These are phyloP conservation scores for Heterobasidion occidentale DNA, from an alignment of 1,284 basidiomycete species.

Conservation along the genomic window DNA sequence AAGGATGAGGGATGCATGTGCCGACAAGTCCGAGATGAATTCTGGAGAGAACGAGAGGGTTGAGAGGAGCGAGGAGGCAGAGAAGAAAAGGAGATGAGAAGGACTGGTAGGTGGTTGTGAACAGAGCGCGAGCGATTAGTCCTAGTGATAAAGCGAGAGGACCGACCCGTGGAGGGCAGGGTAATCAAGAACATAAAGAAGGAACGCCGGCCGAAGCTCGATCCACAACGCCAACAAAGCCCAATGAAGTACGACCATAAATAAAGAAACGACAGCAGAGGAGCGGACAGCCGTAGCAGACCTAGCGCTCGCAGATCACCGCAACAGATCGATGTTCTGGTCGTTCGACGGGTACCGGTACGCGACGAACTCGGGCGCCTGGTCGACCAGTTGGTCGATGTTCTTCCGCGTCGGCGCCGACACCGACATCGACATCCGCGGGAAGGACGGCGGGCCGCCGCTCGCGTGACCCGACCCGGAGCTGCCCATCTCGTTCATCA, in stretches of 20 bases:
- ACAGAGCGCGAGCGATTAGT: neutral
- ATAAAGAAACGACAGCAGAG: neutral
- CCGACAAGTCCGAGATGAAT: neutral
- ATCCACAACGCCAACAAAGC: neutral
- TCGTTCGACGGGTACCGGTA: conserved; percentile 77
- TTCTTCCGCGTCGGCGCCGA: conserved; percentile 49
- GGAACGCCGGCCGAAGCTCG: neutral
- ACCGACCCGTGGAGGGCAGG: no score
- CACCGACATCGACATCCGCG: conserved; percentile 49
- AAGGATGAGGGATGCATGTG: neutral
- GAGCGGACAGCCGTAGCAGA: neutral
- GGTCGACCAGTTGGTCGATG: conserved; percentile 69
- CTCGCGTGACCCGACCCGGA: conserved; percentile 21
- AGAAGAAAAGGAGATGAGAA: neutral
- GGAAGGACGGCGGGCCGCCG: conserved; percentile 17
- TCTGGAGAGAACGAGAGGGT: neutral
- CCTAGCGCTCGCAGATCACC: conserved; percentile 22
- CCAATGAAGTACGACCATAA: neutral
- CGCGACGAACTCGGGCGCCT: conserved; percentile 73
- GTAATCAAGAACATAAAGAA: neutral
- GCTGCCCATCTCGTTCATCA: conserved; percentile 32
- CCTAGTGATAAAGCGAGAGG: neutral
- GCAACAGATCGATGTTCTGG: conserved; percentile 47
- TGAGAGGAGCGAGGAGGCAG: neutral
- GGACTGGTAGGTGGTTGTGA: no score